Percentiles rank a stretch among this genome's conserved stretches.
Evolutionary conservation across 768 basidiomycete genomes (phyloP).

Genomic region (Panaeolus cyanescens): DNA sequence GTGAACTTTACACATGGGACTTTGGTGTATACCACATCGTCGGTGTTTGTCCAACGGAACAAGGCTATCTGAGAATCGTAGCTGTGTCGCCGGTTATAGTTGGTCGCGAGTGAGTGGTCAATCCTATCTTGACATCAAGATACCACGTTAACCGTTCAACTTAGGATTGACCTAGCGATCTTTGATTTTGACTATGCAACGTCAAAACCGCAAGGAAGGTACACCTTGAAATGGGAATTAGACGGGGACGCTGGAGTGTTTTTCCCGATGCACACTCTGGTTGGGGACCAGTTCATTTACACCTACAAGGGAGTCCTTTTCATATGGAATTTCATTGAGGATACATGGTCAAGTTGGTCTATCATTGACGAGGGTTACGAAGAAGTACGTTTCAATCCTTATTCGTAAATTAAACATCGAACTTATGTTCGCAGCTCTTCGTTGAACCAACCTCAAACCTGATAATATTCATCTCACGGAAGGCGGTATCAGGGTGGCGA

Average conservation of each 20-base stretch:
- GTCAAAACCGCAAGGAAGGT: neutral
- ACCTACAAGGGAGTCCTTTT: neutral
- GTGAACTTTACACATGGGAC: neutral
- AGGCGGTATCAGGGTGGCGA: neutral
- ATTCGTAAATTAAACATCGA: neutral
- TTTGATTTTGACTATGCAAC: neutral
- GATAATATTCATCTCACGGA: neutral
- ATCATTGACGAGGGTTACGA: neutral
- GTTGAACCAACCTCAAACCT: neutral
- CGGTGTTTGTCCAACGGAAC: neutral
- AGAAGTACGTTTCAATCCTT: neutral
- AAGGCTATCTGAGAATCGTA: neutral
- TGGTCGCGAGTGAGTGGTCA: neutral
- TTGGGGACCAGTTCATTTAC: neutral
- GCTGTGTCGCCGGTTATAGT: neutral
- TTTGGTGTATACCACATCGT: neutral
- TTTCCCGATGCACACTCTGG: neutral
- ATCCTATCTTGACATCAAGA: neutral
- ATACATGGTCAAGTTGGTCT: neutral
- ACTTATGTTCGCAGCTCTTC: neutral
- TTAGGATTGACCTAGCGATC: neutral
- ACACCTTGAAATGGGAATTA: neutral
- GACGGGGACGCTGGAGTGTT: neutral
- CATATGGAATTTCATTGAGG: neutral
- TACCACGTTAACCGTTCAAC: neutral